Percentiles rank a stretch among this genome's conserved stretches.
These are phyloP conservation scores for Macrolepiota dolichaula DNA, from an alignment of 768 basidiomycete species.

Conservation along the genomic window DNA sequence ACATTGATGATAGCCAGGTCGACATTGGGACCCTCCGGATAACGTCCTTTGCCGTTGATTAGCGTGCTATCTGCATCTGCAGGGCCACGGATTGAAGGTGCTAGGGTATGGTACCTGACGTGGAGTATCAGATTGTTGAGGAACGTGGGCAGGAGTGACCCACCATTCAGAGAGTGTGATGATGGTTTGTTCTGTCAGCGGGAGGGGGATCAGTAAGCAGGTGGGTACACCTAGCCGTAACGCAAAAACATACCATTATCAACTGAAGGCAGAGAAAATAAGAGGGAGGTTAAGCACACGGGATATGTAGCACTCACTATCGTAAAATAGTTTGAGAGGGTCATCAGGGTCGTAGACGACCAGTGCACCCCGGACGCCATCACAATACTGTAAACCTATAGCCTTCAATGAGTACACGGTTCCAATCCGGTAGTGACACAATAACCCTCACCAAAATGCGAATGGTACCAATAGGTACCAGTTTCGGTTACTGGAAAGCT, in stretches of 20 bases:
- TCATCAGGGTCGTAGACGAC: constrained; percentile 29
- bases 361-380: constrained; percentile 40
- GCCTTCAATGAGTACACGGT: neutral
- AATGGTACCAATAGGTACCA: constrained; percentile 21
- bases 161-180: constrained; percentile 39
- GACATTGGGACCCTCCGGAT: constrained; percentile 25
- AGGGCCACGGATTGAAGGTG: constrained; percentile 16
- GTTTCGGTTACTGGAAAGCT: constrained; percentile 27
- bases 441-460: neutral
- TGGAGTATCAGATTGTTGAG: neutral
- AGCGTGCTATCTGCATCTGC: constrained; percentile 27
- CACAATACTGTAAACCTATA: constrained; percentile 22
- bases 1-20: constrained; percentile 33
- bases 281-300: neutral
- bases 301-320: constrained; percentile 4
- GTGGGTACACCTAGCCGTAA: neutral
- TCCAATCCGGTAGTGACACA: neutral
- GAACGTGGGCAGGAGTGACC: neutral
- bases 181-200: constrained; percentile 33
- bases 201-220: constrained; percentile 21
- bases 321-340: constrained; percentile 18
- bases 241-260: constrained; percentile 29
- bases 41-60: constrained; percentile 37
- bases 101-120: constrained; percentile 21
- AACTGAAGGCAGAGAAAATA: constrained; percentile 11